Conservation (phyloP, 108 stramenopile genomes). For the Cyclostephanos invisitatus region DNA sequence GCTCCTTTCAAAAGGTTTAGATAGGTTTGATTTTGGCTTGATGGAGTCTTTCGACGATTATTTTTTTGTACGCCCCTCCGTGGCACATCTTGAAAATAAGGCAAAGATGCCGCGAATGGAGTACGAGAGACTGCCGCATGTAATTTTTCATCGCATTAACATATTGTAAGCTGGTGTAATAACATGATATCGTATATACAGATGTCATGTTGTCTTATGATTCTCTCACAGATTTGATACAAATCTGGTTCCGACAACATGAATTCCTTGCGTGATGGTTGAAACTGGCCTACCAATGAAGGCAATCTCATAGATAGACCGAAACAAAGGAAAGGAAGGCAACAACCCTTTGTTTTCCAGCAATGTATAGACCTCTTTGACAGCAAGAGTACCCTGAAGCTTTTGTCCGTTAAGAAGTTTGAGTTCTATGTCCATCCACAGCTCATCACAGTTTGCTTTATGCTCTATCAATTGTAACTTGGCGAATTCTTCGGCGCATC, state of each 20-base stretch:
- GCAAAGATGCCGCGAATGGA: not conserved
- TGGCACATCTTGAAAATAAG: not conserved
- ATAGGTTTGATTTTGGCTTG: constrained; percentile 46
- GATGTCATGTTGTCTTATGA: not conserved
- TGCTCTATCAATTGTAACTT: constrained; percentile 28
- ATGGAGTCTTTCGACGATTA: not conserved
- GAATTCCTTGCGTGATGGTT: constrained; percentile 66
- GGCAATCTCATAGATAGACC: constrained; percentile 82
- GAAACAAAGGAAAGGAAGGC: constrained; percentile 85
- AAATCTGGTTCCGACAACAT: not conserved
- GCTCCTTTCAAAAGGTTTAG: constrained; percentile 33
- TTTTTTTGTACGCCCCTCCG: not conserved
- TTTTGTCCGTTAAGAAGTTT: constrained; percentile 92
- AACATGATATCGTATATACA: too few species aligned
- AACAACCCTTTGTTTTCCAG: constrained; percentile 63
- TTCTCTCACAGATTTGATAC: constrained; percentile 14
- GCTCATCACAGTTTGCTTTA: constrained; percentile 46
- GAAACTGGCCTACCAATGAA: constrained; percentile 63
- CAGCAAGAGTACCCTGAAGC: constrained; percentile 90
- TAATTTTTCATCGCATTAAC: too few species aligned
- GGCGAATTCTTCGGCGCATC: constrained; percentile 93
- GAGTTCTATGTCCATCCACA: constrained; percentile 79
- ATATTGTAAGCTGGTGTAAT: too few species aligned
- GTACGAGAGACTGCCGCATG: not conserved
- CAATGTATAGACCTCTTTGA: constrained; percentile 78